Conservation (phyloP, 2,329 filamentous ascomycete genomes). For the Sclerotinia trifoliorum region DNA sequence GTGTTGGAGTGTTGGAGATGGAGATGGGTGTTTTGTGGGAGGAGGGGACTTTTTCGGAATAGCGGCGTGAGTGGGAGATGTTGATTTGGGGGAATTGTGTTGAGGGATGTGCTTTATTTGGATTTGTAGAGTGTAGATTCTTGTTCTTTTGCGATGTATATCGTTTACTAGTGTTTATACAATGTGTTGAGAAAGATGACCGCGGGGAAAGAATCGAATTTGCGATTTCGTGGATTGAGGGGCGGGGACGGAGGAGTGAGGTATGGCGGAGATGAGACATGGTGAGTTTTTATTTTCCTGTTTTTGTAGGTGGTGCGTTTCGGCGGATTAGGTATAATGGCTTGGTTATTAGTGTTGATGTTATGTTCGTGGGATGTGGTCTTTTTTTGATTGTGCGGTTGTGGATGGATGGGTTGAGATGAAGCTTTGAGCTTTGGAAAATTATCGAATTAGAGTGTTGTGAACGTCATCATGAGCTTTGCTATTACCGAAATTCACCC, state of each 20-base stretch:
- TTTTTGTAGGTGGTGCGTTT: no score
- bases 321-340: not conserved
- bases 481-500: not conserved
- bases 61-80: not conserved
- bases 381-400: not conserved
- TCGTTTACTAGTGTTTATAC: not conserved
- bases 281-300: not conserved
- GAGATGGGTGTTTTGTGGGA: not conserved
- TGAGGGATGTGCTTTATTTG: not conserved
- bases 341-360: not conserved
- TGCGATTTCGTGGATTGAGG: slow-evolving; percentile 34
- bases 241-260: slow-evolving; percentile 27
- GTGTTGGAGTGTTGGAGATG: not conserved
- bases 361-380: not conserved
- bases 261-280: slow-evolving; percentile 19
- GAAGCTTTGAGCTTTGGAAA: slow-evolving; percentile 3
- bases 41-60: not conserved
- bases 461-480: slow-evolving; percentile 3
- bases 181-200: not conserved
- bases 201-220: slow-evolving; percentile 30
- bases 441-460: slow-evolving; percentile 6
- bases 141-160: not conserved
- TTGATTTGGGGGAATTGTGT: not conserved
- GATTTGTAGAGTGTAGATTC: no score
- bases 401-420: not conserved